phyloP scores from a whole-genome alignment of 495 filamentous ascomycete genomes.

The Talaromyces liani region DNA sequence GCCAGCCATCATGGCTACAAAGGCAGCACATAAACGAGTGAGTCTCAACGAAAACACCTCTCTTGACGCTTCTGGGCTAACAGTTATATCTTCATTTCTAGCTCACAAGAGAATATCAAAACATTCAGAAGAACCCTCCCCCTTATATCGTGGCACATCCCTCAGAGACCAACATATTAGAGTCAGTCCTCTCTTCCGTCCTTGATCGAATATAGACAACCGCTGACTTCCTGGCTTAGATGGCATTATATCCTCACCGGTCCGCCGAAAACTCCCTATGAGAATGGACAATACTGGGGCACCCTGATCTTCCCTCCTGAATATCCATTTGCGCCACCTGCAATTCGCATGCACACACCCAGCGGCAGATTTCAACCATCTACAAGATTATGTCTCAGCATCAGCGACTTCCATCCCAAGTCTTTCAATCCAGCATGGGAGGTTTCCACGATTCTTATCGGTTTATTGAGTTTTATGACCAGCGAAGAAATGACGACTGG shows the following conservation, averaged over 20 bases:
- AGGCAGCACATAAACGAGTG: conserved; percentile 78
- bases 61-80: background rate
- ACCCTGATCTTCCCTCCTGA: conserved; percentile 91
- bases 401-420: conserved; percentile 94
- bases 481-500: conserved; percentile 98
- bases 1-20: conserved; percentile 58
- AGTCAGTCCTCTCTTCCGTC: conserved; percentile 47
- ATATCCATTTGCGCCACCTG: conserved; percentile 94
- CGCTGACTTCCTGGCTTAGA: conserved; percentile 30
- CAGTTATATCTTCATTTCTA: conserved; percentile 22
- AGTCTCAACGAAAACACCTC: conserved; percentile 18
- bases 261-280: conserved; percentile 89
- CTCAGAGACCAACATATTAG: conserved; percentile 89
- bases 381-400: conserved; percentile 86
- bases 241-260: conserved; percentile 99
- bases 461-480: conserved; percentile 94
- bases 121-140: conserved; percentile 83
- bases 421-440: conserved; percentile 99
- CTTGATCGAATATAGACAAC: background rate
- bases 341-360: conserved; percentile 98
- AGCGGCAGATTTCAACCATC: conserved; percentile 91
- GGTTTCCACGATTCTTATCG: conserved; percentile 91
- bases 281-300: conserved; percentile 96
- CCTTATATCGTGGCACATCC: conserved; percentile 93
- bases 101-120: conserved; percentile 92